These are phyloP conservation scores for Amaranthus tricolor DNA, from an alignment of 179 eudicot genomes.

Conservation along the genomic window DNA sequence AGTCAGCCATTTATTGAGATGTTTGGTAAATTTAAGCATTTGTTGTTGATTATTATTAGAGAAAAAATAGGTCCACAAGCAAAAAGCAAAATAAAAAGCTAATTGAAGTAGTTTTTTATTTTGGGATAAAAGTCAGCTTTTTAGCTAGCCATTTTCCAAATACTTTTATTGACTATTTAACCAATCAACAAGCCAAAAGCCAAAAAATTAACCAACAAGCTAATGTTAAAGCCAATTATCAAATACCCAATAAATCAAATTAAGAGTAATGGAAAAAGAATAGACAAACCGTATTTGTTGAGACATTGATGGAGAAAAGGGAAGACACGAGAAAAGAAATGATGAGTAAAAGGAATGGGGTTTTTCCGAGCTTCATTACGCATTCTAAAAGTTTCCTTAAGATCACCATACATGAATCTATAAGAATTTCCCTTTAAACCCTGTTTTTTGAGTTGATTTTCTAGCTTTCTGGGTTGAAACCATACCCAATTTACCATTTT, in stretches of 20 bases:
- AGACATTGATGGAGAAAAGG: conserved; percentile 25
- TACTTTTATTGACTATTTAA: too few species aligned
- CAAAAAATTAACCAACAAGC: too few species aligned
- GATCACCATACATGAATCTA: conserved; percentile 21
- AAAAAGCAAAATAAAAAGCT: too few species aligned
- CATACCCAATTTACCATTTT: conserved; percentile 24
- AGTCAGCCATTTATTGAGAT: too few species aligned
- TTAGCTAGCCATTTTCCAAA: too few species aligned
- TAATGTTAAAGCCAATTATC: too few species aligned
- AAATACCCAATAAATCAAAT: background rate
- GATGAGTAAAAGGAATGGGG: conserved; percentile 27
- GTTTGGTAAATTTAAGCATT: too few species aligned
- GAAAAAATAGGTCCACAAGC: too few species aligned
- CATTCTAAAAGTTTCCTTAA: conserved; percentile 21
- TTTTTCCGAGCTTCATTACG: background rate
- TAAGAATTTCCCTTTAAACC: conserved; percentile 29
- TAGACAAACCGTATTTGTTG: conserved; percentile 16
- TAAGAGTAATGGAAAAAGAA: background rate
- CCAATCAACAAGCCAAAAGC: too few species aligned
- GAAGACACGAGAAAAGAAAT: conserved; percentile 11
- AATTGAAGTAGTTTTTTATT: too few species aligned
- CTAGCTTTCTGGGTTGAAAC: conserved; percentile 26
- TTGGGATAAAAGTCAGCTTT: too few species aligned
- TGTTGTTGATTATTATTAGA: too few species aligned
- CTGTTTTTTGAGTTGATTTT: conserved; percentile 25